A percentile compares a stretch with the other conserved stretches of the same genome.
phyloP scores from a whole-genome alignment of 2,329 filamentous ascomycete species.

The Mariannaea sp. region DNA sequence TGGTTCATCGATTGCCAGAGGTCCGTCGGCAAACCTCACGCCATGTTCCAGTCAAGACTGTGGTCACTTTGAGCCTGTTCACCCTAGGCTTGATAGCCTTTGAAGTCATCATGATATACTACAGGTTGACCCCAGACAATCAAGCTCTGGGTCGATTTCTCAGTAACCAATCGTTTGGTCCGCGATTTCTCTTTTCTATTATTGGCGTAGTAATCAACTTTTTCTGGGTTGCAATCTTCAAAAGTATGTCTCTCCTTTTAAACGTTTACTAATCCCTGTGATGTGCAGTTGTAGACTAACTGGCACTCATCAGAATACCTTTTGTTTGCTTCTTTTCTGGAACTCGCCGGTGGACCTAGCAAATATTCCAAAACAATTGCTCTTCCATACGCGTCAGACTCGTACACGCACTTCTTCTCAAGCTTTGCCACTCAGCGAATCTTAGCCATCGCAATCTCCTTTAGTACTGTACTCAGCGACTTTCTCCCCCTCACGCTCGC shows the following conservation, averaged over 20 bases:
- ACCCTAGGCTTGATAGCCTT: neutral
- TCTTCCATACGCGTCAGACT: neutral
- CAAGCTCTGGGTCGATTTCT: conserved; percentile 4
- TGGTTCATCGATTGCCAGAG: neutral
- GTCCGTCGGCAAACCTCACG: neutral
- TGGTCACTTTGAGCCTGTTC: neutral
- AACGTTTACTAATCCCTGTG: neutral
- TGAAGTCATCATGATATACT: neutral
- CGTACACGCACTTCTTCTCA: neutral
- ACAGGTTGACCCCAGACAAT: neutral
- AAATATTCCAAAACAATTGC: neutral
- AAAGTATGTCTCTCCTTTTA: neutral
- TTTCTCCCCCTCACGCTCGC: conserved; percentile 4
- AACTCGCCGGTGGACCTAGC: neutral
- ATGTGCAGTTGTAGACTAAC: neutral
- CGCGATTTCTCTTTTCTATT: neutral
- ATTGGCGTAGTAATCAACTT: conserved; percentile 1
- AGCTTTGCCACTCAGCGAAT: neutral
- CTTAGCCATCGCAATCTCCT: neutral
- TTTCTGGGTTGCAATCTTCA: conserved; percentile 6
- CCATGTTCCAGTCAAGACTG: neutral
- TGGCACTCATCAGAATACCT: neutral
- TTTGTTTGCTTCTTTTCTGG: neutral
- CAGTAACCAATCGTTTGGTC: conserved; percentile 6
- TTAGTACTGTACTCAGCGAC: conserved; percentile 1